Evolutionary conservation across 2,329 filamentous ascomycete species (phyloP), one percentile per base, ranked within the genome.

Genomic region (Conoideocrella luteorostrata): DNA sequence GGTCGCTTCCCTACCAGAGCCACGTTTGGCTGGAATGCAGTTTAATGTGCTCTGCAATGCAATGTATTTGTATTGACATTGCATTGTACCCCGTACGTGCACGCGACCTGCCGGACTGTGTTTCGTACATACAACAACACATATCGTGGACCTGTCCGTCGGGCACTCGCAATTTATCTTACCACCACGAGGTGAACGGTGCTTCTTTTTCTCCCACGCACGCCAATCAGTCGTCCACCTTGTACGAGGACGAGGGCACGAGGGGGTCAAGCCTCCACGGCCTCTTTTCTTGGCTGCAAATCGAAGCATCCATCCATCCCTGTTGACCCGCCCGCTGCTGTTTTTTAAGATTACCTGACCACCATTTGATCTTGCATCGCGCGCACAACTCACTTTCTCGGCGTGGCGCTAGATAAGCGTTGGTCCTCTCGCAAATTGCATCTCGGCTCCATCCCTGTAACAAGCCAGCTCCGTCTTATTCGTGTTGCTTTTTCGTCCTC

Each of bases 371-470:
- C 21, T n/a, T 34, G 39, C 20, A 23, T 12, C 12, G 30, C 29
- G 21, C 39, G 32, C 13, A 34, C 15, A 23, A 29, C 26, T 29
- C n/a, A n/a, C n/a, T n/a, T n/a, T n/a, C n/a, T n/a, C 22, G 20
- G 11, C 21, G 5, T 24, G 7, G 35, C 28, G 29, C 28, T 33
- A 33, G 39, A 41, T 29, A 33, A 20, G 39, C 39, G 24, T 41
- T 26, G 39, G 20, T 12, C 22, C 13, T 29, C 21, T 38, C 13
- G 18, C n/a, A 26, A 35, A 41, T 41, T 33, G 23, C 39, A 24
- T 15, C n/a, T 33, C 39, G 28, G 28, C 39, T 34, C 28, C 20
- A 33, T 34, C 39, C 39, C 39, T 41, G 39, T 11, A 28, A 35
- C 10, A 12, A 30, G 39, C 26, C 12, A 33, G n/a, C 30, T 17